phyloP scores from a whole-genome alignment of 257 asterid genomes.

The Solanum corneliomulleri region DNA sequence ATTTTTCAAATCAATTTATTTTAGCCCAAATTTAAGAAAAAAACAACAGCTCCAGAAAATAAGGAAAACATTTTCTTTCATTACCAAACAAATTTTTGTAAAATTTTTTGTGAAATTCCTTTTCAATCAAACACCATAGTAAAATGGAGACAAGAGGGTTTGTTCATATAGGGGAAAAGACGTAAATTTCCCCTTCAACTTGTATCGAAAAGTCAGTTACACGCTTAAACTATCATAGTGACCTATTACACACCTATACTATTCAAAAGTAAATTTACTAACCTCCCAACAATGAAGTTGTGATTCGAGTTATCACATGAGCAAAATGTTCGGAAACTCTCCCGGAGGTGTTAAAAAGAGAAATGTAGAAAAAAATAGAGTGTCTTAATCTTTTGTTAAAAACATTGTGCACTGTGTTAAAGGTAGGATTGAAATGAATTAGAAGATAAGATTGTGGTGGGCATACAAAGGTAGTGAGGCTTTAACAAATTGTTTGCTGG shows the following conservation, averaged over 20 bases:
- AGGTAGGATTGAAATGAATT: not conserved
- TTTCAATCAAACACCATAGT: no score
- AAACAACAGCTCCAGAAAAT: no score
- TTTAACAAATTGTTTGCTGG: not conserved
- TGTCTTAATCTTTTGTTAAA: not conserved
- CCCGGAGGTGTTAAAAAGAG: not conserved
- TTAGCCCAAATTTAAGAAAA: no score
- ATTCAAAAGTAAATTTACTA: no score
- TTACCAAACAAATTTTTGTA: no score
- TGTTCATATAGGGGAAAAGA: not conserved
- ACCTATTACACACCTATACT: no score
- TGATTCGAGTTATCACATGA: not conserved
- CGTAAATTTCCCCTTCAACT: accelerated
- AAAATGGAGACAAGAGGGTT: not conserved
- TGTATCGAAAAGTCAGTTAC: no score
- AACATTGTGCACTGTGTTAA: no score
- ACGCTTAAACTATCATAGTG: no score
- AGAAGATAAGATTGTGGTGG: not conserved
- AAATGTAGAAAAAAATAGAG: not conserved
- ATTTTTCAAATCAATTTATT: no score
- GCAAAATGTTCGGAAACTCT: not conserved
- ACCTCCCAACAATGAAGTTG: not conserved
- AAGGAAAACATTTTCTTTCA: no score
- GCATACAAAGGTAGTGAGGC: not conserved
- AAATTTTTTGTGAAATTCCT: not conserved